Percentiles rank a stretch among this genome's conserved stretches.
These are phyloP conservation scores for Cnidoscolus chayamansa DNA, from an alignment of 441 rosid species.

Conservation along the genomic window DNA sequence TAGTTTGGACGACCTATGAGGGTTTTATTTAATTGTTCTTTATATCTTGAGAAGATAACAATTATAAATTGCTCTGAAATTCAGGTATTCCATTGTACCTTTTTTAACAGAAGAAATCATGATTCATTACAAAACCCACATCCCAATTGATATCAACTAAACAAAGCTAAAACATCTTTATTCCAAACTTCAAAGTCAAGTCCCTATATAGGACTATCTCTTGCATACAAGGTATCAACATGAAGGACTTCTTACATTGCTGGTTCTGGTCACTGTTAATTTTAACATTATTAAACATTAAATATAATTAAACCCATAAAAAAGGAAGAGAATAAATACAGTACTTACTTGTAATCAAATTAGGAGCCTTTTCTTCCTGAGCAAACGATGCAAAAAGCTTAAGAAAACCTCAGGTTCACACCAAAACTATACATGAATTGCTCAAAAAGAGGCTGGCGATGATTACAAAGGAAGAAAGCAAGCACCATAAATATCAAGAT, in stretches of 20 bases:
- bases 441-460: not conserved
- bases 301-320: not conserved
- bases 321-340: not conserved
- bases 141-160: not conserved
- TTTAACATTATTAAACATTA: too few species aligned
- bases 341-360: not conserved
- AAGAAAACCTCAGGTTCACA: constrained; percentile 23
- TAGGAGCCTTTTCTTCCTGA: constrained; percentile 30
- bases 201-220: constrained; percentile 19
- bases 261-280: too few species aligned
- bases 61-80: constrained; percentile 6
- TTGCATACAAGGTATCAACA: not conserved
- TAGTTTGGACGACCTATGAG: not conserved
- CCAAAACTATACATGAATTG: constrained; percentile 1
- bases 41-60: not conserved
- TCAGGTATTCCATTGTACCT: constrained; percentile 5
- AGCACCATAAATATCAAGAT: constrained; percentile 5
- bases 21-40: not conserved
- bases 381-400: constrained; percentile 31
- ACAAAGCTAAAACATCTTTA: not conserved
- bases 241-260: too few species aligned
- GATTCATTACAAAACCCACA: not conserved
- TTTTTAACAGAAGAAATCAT: constrained; percentile 4
- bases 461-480: constrained; percentile 23
- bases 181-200: constrained; percentile 21